Conservation (phyloP, 306 rosid species). For the Vigna mungo region DNA sequence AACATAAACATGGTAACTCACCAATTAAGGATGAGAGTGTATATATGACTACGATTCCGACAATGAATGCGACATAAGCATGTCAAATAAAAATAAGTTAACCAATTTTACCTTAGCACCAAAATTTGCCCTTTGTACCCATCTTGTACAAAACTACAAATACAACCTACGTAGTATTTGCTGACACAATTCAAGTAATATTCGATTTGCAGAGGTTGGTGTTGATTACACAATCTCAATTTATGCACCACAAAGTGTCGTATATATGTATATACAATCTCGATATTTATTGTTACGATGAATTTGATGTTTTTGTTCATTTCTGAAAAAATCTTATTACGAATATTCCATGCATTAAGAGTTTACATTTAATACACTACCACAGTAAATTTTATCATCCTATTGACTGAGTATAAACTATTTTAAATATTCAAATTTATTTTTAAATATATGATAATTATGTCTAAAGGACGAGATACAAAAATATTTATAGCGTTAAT, state of each 20-base stretch:
- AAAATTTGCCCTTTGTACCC: not conserved
- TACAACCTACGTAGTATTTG: not conserved
- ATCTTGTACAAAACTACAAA: not conserved
- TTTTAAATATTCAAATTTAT: too few species aligned
- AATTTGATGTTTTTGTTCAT: not conserved
- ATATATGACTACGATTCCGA: not conserved
- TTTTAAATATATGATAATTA: too few species aligned
- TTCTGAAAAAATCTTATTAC: not conserved
- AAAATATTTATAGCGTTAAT: too few species aligned
- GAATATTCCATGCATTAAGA: too few species aligned
- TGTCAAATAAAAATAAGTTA: not conserved
- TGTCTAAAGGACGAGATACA: too few species aligned
- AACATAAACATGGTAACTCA: not conserved
- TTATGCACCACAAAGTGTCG: not conserved
- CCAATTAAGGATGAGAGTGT: not conserved
- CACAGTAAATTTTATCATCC: too few species aligned
- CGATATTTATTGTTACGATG: not conserved
- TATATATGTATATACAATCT: not conserved
- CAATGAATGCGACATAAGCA: not conserved
- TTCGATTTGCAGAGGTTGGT: not conserved
- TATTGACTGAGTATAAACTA: too few species aligned
- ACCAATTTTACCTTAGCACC: not conserved
- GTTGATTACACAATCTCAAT: not conserved
- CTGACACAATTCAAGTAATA: not conserved
- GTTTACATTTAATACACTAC: too few species aligned